Evolutionary conservation across 2,329 filamentous ascomycete genomes (phyloP).

Genomic region (Lasiodiplodia gonubiensis): DNA sequence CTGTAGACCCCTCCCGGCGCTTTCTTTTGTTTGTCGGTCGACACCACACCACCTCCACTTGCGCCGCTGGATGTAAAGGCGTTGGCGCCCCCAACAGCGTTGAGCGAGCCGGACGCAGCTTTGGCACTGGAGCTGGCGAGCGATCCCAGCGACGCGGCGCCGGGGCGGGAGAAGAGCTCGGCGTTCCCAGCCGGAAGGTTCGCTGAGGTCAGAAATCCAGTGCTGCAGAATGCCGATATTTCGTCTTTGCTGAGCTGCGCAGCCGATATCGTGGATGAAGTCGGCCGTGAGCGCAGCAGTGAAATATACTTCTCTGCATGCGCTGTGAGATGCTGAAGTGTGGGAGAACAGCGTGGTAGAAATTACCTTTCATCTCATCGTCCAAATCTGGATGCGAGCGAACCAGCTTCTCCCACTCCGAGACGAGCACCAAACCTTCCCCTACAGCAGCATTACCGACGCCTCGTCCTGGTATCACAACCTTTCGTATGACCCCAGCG

Average conservation of each 20-base stretch:
- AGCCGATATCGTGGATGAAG: constrained; percentile 50
- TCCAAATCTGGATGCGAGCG: constrained; percentile 42
- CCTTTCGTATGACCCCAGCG: constrained; percentile 63
- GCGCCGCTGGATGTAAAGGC: constrained; percentile 69
- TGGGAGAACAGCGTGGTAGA: not conserved
- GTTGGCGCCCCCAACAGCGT: constrained; percentile 71
- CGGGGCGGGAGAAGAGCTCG: constrained; percentile 51
- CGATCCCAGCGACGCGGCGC: constrained; percentile 53
- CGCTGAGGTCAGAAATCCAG: constrained; percentile 69
- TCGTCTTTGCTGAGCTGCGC: constrained; percentile 54
- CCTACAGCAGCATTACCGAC: constrained; percentile 63
- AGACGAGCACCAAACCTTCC: constrained; percentile 67
- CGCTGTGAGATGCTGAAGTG: not conserved
- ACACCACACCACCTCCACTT: constrained; percentile 35
- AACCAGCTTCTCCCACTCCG: constrained; percentile 58
- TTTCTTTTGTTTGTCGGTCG: constrained; percentile 16
- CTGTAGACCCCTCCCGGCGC: constrained; percentile 33
- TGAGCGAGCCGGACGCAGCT: constrained; percentile 71
- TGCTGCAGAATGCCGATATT: constrained; percentile 64
- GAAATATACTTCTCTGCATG: constrained; percentile 54
- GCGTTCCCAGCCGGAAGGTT: constrained; percentile 45
- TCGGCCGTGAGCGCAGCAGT: constrained; percentile 60
- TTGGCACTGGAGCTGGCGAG: constrained; percentile 66
- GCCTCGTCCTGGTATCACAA: constrained; percentile 67
- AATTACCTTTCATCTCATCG: constrained; percentile 47